Conservation (phyloP, 2,329 filamentous ascomycete species). For the Cryoendolithus antarcticus region DNA sequence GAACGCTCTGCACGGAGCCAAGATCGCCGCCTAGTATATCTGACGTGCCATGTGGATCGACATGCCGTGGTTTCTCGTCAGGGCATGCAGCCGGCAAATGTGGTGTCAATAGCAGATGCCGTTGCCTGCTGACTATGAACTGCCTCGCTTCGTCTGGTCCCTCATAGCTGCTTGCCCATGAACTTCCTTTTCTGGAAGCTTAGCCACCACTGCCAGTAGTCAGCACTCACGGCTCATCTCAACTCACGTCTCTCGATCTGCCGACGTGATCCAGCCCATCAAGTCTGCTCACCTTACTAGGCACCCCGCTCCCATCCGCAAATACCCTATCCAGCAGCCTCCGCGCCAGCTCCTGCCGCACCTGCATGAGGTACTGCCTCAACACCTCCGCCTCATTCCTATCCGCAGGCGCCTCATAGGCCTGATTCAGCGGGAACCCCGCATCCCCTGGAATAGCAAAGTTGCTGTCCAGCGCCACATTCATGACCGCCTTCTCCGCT, state of each 20-base stretch:
- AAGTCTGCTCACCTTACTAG: constrained; percentile 42
- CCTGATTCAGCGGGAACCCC: constrained; percentile 86
- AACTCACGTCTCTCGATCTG: no score
- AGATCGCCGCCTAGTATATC: no score
- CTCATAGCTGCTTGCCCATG: constrained; percentile 66
- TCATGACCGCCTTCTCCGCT: constrained; percentile 68
- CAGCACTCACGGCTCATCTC: constrained; percentile 8
- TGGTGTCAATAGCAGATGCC: no score
- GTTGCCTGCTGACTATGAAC: no score
- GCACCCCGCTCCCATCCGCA: constrained; percentile 54
- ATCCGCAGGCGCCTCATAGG: constrained; percentile 80
- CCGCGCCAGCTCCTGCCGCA: constrained; percentile 78
- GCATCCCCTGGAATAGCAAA: constrained; percentile 93
- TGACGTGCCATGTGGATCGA: no score
- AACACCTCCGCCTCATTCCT: constrained; percentile 81
- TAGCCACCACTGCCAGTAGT: constrained; percentile 78
- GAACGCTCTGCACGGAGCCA: no score
- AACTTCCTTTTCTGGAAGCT: constrained; percentile 99
- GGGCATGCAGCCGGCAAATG: no score
- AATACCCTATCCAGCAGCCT: constrained; percentile 80
- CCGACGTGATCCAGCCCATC: not conserved
- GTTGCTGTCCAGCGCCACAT: constrained; percentile 79
- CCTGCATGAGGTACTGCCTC: constrained; percentile 80
- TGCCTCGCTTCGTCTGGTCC: no score
- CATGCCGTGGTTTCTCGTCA: no score